Conservation (phyloP, 2,329 filamentous ascomycete species). For the Aspergillus sp. region DNA sequence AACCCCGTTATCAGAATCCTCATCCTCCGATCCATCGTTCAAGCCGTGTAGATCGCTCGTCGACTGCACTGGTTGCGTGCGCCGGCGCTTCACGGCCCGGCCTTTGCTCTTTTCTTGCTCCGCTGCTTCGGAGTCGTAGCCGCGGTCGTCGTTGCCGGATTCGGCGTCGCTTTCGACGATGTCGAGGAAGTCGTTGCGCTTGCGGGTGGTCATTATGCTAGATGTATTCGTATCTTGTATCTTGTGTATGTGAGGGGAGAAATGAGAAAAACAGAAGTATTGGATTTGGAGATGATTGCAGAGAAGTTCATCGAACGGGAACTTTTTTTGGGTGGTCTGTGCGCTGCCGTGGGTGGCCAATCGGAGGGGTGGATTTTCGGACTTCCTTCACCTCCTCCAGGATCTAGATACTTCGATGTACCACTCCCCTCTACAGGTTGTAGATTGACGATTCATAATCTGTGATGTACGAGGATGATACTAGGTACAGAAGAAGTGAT, state of each 20-base stretch:
- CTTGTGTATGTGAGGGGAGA: background rate
- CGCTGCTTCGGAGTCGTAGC: slow-evolving; percentile 50
- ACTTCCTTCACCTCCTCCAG: background rate
- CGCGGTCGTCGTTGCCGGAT: slow-evolving; percentile 39
- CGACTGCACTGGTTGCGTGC: slow-evolving; percentile 30
- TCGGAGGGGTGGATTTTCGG: slow-evolving; percentile 6
- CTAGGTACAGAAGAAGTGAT: too few species aligned
- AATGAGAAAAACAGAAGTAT: too few species aligned
- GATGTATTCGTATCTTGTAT: background rate
- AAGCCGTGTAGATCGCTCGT: slow-evolving; percentile 15
- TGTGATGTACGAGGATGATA: too few species aligned
- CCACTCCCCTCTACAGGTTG: too few species aligned
- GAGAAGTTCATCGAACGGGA: background rate
- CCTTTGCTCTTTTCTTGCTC: slow-evolving; percentile 45
- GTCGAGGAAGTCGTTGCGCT: slow-evolving; percentile 43
- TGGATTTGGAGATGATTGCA: background rate
- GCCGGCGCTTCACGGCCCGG: slow-evolving; percentile 35
- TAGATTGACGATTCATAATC: too few species aligned
- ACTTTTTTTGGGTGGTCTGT: slow-evolving; percentile 24
- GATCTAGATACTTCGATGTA: too few species aligned
- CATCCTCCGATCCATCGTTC: slow-evolving; percentile 8
- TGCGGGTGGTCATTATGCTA: slow-evolving; percentile 39
- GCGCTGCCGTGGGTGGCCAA: slow-evolving; percentile 2
- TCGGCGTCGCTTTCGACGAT: slow-evolving; percentile 41
- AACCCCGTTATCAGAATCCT: slow-evolving; percentile 18